Conservation (phyloP, 2,329 filamentous ascomycete species). For the Celoporthe dispersa region DNA sequence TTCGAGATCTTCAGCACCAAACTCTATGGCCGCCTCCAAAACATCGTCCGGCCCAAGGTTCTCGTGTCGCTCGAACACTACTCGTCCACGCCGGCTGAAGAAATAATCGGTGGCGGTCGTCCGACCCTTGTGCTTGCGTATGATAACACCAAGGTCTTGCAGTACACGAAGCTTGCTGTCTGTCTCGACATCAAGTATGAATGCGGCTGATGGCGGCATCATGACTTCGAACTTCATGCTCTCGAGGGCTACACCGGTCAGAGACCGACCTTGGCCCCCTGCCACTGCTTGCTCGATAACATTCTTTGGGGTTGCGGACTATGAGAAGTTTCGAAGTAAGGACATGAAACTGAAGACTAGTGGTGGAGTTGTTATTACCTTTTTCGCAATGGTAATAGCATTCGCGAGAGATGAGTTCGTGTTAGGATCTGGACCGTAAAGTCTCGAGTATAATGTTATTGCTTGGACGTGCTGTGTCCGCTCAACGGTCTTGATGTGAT, state of each 20-base stretch:
- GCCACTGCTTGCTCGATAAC: conserved; percentile 85
- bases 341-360: background rate
- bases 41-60: conserved; percentile 69
- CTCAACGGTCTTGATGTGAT: conserved; percentile 76
- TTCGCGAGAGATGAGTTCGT: conserved; percentile 77
- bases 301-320: conserved; percentile 75
- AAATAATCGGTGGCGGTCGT: conserved; percentile 79
- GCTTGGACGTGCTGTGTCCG: conserved; percentile 71
- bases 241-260: conserved; percentile 77
- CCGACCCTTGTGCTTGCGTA: conserved; percentile 74
- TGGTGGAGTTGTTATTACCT: conserved; percentile 43
- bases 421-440: conserved; percentile 75
- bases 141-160: conserved; percentile 70
- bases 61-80: conserved; percentile 66
- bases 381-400: conserved; percentile 78
- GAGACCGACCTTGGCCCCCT: conserved; percentile 82
- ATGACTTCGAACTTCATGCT: conserved; percentile 79
- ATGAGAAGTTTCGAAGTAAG: background rate
- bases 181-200: conserved; percentile 84
- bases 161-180: conserved; percentile 78
- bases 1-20: conserved; percentile 76
- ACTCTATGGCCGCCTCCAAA: conserved; percentile 82
- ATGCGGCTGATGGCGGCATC: conserved; percentile 73
- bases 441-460: conserved; percentile 75
- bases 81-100: conserved; percentile 79